Conservation (phyloP, 495 filamentous ascomycete genomes). For the Aspergillus indologenus region DNA sequence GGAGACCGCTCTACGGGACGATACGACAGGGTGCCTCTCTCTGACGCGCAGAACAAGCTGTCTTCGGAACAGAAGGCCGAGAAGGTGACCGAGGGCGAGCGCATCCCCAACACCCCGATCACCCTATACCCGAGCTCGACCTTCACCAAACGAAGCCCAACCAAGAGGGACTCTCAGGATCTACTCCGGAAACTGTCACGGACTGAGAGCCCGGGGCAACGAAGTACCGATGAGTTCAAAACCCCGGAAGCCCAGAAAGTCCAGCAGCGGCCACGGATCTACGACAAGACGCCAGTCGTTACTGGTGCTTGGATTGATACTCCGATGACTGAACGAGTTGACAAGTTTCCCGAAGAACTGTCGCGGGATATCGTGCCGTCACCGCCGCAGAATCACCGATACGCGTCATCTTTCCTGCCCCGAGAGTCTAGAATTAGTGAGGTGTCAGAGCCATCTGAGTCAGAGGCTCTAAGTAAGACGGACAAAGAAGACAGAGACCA, state of each 20-base stretch:
- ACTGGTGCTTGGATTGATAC: constrained; percentile 55
- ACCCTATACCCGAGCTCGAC: constrained; percentile 45
- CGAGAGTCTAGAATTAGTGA: not conserved
- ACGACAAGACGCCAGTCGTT: constrained; percentile 48
- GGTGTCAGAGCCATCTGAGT: not conserved
- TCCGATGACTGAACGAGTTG: constrained; percentile 42
- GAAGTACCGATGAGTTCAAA: constrained; percentile 16
- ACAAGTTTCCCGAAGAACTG: constrained; percentile 30
- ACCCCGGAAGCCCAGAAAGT: constrained; percentile 46
- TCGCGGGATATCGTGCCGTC: constrained; percentile 27
- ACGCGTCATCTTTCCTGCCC: constrained; percentile 1
- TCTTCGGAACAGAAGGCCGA: constrained; percentile 24
- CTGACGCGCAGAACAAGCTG: constrained; percentile 23
- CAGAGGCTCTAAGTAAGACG: not conserved
- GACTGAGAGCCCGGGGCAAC: constrained; percentile 49
- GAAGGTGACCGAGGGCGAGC: constrained; percentile 32
- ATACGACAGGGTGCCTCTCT: constrained; percentile 14
- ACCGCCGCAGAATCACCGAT: not conserved
- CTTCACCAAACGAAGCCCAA: constrained; percentile 32
- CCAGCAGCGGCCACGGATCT: constrained; percentile 26
- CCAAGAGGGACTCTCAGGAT: constrained; percentile 60
- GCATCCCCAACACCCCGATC: constrained; percentile 53
- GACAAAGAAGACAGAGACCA: not conserved
- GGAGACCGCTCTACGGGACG: constrained; percentile 24
- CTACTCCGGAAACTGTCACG: constrained; percentile 62